Base-by-base conservation (phyloP, 2,329 filamentous ascomycete genomes). In the Penicillium sp. region DNA sequence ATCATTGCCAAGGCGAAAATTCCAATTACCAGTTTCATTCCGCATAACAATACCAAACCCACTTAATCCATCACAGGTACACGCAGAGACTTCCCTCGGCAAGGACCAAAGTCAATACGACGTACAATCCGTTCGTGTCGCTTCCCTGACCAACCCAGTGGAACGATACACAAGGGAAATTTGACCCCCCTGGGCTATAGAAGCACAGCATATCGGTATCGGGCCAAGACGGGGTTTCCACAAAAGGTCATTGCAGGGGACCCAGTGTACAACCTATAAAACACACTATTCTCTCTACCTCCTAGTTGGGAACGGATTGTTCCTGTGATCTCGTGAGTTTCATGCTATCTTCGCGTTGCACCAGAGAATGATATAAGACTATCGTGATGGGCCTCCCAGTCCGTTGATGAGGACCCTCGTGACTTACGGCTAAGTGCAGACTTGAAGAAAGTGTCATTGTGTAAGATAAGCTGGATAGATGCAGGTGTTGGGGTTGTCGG, bases 221-320 rank as follows among this genome's bases (percentile, higher is more conserved):
- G 29, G 42, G 35, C 54, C 49, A 44, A 43, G 51, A 14, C 25
- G 23, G 19, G 44, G 13, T n/a, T 53, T 27, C 50, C 33, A 25
- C n/a, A 50, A 53, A 25, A 44, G 23, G 55, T 16, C 55, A 27
- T 48, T 37, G 33, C 43, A 54, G 43, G 31, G 43, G 25, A 21
- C 13, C n/a, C 4, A 25, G 6, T 21, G 52, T 54, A 29, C 47
- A 35, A 48, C 44, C 31, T n/a, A 14, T 16, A 45, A 33, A 25
- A 35, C 43, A 33, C n/a, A 19, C 26, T 5, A 9, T 29, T 23
- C 31, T 29, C 19, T 47, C n/a, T 9, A 16, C 44, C 33, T 33
- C 44, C 52, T n/a, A 39, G 52, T 54, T 54, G 31, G 44, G 13
- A 42, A 21, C n/a, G 7, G 8, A 42, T 23, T 37, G 21, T 23